phyloP scores from a whole-genome alignment of 208 protist genomes.

The Phytomonas serpens region DNA sequence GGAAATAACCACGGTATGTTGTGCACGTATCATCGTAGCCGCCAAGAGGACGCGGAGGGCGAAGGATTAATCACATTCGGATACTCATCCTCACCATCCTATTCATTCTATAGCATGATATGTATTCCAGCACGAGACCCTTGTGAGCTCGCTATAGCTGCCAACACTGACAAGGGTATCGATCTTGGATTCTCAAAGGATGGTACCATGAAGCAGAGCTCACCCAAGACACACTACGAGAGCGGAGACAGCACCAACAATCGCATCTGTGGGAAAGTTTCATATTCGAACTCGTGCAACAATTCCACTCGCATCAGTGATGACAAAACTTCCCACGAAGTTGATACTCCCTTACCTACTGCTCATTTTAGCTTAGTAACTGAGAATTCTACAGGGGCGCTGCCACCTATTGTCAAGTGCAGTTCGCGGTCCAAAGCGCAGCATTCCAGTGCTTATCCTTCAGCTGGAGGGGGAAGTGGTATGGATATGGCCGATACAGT shows the following conservation, averaged over 20 bases:
- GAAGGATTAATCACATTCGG: background rate
- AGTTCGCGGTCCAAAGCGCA: background rate
- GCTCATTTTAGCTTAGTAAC: background rate
- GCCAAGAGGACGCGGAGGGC: background rate
- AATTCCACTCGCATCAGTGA: background rate
- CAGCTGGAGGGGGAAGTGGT: background rate
- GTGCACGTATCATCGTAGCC: background rate
- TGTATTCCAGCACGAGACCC: background rate
- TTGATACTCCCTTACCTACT: background rate
- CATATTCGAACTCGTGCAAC: background rate
- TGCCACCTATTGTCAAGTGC: background rate
- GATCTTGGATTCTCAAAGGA: background rate
- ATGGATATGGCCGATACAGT: background rate
- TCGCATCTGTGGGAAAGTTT: background rate
- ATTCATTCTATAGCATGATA: background rate
- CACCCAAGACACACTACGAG: background rate
- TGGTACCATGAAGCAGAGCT: background rate
- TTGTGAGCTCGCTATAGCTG: background rate
- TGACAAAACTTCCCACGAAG: background rate
- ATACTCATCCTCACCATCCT: background rate
- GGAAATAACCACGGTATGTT: conserved; percentile 62
- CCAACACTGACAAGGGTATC: background rate
- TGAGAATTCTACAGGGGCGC: background rate
- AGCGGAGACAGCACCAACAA: background rate
- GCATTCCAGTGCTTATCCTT: background rate